These are phyloP conservation scores for Gelatoporia subvermispora DNA, from an alignment of 768 basidiomycete genomes.

Conservation along the genomic window DNA sequence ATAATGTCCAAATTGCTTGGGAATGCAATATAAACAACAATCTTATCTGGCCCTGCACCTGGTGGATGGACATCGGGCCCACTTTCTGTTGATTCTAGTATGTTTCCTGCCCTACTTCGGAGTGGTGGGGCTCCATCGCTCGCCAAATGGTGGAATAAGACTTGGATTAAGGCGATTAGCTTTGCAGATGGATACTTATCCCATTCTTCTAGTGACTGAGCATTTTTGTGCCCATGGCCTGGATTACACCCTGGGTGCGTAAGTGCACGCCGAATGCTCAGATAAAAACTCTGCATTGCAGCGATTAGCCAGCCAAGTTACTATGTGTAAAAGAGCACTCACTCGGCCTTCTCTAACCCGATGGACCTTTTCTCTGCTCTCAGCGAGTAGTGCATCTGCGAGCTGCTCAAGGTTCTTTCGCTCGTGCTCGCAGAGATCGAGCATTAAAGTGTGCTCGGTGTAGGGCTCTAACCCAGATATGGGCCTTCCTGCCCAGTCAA, in stretches of 20 bases:
- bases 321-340: neutral
- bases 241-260: neutral
- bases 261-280: neutral
- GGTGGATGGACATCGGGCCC: neutral
- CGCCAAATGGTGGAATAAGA: neutral
- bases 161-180: neutral
- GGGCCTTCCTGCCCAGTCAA: neutral
- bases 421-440: neutral
- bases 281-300: neutral
- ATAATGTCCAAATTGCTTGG: conserved; percentile 2
- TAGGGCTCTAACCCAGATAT: neutral
- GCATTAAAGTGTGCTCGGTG: neutral
- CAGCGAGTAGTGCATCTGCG: neutral
- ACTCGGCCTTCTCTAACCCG: neutral
- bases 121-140: neutral
- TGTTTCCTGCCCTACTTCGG: neutral
- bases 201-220: neutral
- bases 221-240: neutral
- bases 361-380: neutral
- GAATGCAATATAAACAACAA: conserved; percentile 13
- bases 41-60: conserved; percentile 2
- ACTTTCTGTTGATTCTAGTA: neutral
- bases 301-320: neutral
- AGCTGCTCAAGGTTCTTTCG: neutral
- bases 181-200: neutral